These are phyloP conservation scores for Colletotrichum paranaense DNA, from an alignment of 2,329 filamentous ascomycete species.

Conservation along the genomic window DNA sequence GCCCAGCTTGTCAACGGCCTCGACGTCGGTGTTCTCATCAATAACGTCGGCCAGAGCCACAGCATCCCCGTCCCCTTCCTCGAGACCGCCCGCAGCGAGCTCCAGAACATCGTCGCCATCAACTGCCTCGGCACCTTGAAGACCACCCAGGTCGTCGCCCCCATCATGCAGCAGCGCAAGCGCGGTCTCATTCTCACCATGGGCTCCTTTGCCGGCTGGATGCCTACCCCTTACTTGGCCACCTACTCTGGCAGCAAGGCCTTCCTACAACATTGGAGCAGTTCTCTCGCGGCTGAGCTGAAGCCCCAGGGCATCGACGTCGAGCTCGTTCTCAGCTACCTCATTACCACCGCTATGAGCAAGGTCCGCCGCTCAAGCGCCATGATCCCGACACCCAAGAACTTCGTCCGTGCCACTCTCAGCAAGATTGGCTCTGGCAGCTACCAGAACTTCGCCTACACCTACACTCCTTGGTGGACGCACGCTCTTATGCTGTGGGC, in stretches of 20 bases:
- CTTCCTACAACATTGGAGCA: conserved; percentile 97
- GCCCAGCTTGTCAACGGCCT: conserved; percentile 75
- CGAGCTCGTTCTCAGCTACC: conserved; percentile 91
- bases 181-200: conserved; percentile 90
- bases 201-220: conserved; percentile 94
- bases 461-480: conserved; percentile 92
- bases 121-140: conserved; percentile 93
- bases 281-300: conserved; percentile 85
- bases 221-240: conserved; percentile 90
- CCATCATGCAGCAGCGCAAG: conserved; percentile 83
- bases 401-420: conserved; percentile 83
- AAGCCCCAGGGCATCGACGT: conserved; percentile 84
- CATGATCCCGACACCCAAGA: conserved; percentile 82
- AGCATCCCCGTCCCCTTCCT: conserved; percentile 91
- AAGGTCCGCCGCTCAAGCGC: conserved; percentile 86
- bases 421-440: conserved; percentile 85
- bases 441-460: conserved; percentile 82
- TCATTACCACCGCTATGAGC: conserved; percentile 96
- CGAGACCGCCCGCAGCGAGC: conserved; percentile 81
- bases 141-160: conserved; percentile 86
- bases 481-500: conserved; percentile 91
- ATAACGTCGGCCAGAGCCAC: conserved; percentile 97
- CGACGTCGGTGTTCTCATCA: conserved; percentile 89
- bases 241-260: conserved; percentile 99
- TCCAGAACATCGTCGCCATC: conserved; percentile 92